phyloP scores from a whole-genome alignment of 352 stramenopile genomes.

The Blastocystis sp. region DNA sequence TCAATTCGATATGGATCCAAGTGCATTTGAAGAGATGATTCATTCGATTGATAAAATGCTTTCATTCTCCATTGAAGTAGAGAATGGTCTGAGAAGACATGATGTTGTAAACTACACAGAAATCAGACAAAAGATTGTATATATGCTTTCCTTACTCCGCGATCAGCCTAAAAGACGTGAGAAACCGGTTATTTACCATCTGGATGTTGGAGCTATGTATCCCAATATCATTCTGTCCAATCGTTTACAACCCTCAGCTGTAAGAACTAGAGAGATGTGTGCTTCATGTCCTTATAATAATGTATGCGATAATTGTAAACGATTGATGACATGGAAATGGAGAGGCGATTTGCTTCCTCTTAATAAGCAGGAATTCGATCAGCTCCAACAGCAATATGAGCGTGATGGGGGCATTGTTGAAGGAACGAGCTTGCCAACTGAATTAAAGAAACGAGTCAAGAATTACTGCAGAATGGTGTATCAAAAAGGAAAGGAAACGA shows the following conservation, averaged over 20 bases:
- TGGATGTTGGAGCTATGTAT: conserved; percentile 99
- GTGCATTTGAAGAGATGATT: conserved; percentile 89
- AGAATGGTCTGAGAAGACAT: conserved; percentile 84
- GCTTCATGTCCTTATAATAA: conserved; percentile 89
- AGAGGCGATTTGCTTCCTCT: conserved; percentile 91
- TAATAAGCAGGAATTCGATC: conserved; percentile 87
- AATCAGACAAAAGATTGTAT: conserved; percentile 84
- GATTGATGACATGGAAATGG: conserved; percentile 97
- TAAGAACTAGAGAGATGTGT: conserved; percentile 90
- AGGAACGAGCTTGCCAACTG: conserved; percentile 68
- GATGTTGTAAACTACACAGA: conserved; percentile 84
- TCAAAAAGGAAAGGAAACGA: conserved; percentile 83
- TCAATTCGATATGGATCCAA: conserved; percentile 89
- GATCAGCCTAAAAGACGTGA: conserved; percentile 85
- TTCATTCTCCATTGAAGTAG: conserved; percentile 89
- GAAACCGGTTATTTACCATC: conserved; percentile 94
- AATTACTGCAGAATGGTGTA: conserved; percentile 88
- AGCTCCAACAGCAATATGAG: conserved; percentile 85
- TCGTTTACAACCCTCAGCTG: conserved; percentile 91
- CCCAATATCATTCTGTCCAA: conserved; percentile 99
- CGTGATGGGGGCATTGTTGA: not conserved
- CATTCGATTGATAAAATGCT: conserved; percentile 94
- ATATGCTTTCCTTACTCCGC: conserved; percentile 85
- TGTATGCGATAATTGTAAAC: conserved; percentile 87
- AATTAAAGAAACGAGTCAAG: conserved; percentile 78